A percentile compares a stretch with the other conserved stretches of the same genome.
These are phyloP conservation scores for Solanum chmielewskii DNA, from an alignment of 257 asterid genomes.

Conservation along the genomic window DNA sequence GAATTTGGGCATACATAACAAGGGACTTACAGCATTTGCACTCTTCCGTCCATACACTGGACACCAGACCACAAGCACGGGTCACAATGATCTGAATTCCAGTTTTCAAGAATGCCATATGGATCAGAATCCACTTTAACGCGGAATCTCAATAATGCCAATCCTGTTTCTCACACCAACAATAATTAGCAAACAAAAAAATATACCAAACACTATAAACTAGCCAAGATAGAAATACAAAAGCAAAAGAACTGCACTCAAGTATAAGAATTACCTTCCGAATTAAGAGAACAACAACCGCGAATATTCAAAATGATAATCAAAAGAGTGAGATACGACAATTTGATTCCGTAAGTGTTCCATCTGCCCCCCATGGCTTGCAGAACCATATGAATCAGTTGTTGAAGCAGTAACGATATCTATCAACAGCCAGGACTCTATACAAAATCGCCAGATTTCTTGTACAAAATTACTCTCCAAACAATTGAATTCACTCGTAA, in stretches of 20 bases:
- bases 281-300: constrained; percentile 41
- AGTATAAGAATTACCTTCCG: constrained; percentile 50
- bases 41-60: constrained; percentile 55
- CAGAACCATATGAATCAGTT: constrained; percentile 24
- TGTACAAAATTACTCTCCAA: constrained; percentile 32
- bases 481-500: constrained; percentile 44
- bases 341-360: constrained; percentile 36
- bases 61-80: constrained; percentile 87
- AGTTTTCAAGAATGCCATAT: constrained; percentile 45
- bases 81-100: constrained; percentile 52
- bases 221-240: neutral
- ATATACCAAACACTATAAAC: neutral
- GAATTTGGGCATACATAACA: neutral
- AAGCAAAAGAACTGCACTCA: neutral
- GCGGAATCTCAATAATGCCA: constrained; percentile 57
- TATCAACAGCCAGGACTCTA: constrained; percentile 38
- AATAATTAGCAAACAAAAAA: neutral
- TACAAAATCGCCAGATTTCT: constrained; percentile 58
- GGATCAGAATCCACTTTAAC: constrained; percentile 56
- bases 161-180: constrained; percentile 38
- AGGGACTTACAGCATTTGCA: constrained; percentile 58
- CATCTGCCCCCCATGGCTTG: constrained; percentile 63
- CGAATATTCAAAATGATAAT: constrained; percentile 30
- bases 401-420: constrained; percentile 41
- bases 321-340: constrained; percentile 28